A percentile compares a stretch with the other conserved stretches of the same genome.
These are phyloP conservation scores for Pichia cephalocereana DNA, from an alignment of 805 yeast genomes.

Conservation along the genomic window DNA sequence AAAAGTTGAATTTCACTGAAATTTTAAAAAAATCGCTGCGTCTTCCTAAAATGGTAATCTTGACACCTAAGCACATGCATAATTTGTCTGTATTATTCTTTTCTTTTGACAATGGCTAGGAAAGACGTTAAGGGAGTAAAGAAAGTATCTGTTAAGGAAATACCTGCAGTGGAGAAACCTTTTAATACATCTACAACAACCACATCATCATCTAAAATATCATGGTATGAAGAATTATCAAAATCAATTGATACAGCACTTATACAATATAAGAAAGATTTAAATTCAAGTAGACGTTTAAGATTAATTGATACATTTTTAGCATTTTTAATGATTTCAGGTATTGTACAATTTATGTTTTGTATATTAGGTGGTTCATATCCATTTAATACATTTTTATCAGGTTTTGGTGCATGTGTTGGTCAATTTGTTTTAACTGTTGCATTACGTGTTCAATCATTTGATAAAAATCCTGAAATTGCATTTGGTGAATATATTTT, in stretches of 20 bases:
- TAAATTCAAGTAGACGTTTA: conserved; percentile 31
- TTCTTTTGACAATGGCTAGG: neutral
- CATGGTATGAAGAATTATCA: conserved; percentile 2
- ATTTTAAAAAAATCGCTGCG: too few relatives aligned
- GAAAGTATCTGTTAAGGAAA: neutral
- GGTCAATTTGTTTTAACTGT: conserved; percentile 92
- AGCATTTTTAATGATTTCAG: conserved; percentile 63
- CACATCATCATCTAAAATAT: neutral
- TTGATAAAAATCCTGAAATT: conserved; percentile 29
- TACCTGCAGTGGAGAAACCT: neutral
- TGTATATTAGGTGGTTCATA: conserved; percentile 73
- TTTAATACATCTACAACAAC: too few relatives aligned
- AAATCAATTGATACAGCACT: conserved; percentile 4
- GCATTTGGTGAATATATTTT: conserved; percentile 85
- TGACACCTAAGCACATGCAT: too few relatives aligned
- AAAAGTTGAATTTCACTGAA: too few relatives aligned
- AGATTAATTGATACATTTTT: conserved; percentile 73
- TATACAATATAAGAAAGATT: conserved; percentile 13
- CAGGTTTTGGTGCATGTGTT: conserved; percentile 86
- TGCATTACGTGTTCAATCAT: conserved; percentile 66
- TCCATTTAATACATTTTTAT: conserved; percentile 95
- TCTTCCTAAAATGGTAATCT: too few relatives aligned
- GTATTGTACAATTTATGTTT: conserved; percentile 70
- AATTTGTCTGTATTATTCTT: too few relatives aligned
- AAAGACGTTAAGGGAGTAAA: neutral